Evolutionary conservation across 2,329 filamentous ascomycete genomes (phyloP), one percentile per base, ranked within the genome.

Genomic region (Calonectria leucothoes): DNA sequence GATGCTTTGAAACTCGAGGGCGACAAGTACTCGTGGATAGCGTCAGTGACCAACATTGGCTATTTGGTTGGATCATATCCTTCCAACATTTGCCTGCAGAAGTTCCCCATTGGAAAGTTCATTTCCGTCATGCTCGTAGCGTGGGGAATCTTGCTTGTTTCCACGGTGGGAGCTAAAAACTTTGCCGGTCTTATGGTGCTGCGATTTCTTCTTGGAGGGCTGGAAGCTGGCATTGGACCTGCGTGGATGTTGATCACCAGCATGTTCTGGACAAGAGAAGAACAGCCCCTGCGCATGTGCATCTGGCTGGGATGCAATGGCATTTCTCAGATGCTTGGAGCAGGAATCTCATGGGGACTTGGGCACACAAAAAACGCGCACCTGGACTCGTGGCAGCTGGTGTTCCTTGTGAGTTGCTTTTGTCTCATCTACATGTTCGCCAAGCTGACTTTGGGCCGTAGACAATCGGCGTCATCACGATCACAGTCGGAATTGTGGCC

Each of bases 251-350:
- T 57, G 10, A 68, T 55, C 20, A 31, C 33, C 6, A 57, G 59
- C 23, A 64, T 64, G 59, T 64, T 64, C 25, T 64, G 59, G 59
- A 64, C 37, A 14, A 11, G 52, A 20, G 35, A 69, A 12, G 59
- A 64, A 23, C 59, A 64, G 17, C 67, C 67, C 6, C 25, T 69
- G 39, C 52, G 52, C 23, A 68, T 68, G 66, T 68, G 66, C 8
- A 68, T 68, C 35, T 57, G 66, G 66, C 29, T 69, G 3, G 67
- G 67, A 6, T 61, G 52, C 55, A 69, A 69, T 20, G 67, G 67
- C 12, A 69, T 69, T n/a, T 69, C 67, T 12, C 14, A 29, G 25
- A 69, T 69, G 67, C 67, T 69, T 29, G 67, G 67, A 6, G 37
- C 67, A 2, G 67, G 67, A 7, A 69, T 69, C 20, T 69, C 67